A percentile compares a stretch with the other conserved stretches of the same genome.
Conservation (phyloP, 1,284 basidiomycete genomes). For the Athelia sp. region DNA sequence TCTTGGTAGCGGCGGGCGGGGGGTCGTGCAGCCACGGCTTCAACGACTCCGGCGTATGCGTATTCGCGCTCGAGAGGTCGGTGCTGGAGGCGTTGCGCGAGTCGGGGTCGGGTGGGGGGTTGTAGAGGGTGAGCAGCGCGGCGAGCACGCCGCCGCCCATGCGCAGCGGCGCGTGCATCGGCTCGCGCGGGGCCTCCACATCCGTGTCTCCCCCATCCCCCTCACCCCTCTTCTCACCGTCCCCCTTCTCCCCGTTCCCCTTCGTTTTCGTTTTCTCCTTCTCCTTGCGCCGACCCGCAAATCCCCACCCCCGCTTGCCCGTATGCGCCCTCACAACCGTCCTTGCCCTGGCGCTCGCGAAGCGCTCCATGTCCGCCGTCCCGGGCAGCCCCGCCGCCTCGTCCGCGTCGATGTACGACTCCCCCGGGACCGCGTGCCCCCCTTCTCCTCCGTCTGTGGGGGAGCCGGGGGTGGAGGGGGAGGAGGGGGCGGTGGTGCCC, state of each 20-base stretch:
- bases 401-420: conserved; percentile 34
- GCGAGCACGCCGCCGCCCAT: conserved; percentile 45
- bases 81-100: conserved; percentile 13
- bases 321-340: conserved; percentile 20
- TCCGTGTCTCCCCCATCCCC: conserved; percentile 11
- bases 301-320: conserved; percentile 9
- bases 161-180: conserved; percentile 5
- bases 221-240: conserved; percentile 19
- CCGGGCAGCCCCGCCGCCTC: conserved; percentile 40
- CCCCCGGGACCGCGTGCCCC: conserved; percentile 26
- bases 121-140: conserved; percentile 49
- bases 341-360: conserved; percentile 13
- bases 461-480: conserved; percentile 12
- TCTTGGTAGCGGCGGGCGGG: conserved; percentile 67
- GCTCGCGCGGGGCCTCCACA: conserved; percentile 12
- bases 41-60: background rate
- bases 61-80: background rate
- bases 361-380: conserved; percentile 24
- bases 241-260: conserved; percentile 1
- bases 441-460: too few relatives aligned
- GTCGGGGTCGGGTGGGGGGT: conserved; percentile 15
- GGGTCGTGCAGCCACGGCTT: conserved; percentile 32
- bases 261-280: conserved; percentile 3
- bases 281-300: conserved; percentile 5
- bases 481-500: background rate